Evolutionary conservation across 495 filamentous ascomycete genomes (phyloP).

Genomic region (Talaromyces stipitatus): DNA sequence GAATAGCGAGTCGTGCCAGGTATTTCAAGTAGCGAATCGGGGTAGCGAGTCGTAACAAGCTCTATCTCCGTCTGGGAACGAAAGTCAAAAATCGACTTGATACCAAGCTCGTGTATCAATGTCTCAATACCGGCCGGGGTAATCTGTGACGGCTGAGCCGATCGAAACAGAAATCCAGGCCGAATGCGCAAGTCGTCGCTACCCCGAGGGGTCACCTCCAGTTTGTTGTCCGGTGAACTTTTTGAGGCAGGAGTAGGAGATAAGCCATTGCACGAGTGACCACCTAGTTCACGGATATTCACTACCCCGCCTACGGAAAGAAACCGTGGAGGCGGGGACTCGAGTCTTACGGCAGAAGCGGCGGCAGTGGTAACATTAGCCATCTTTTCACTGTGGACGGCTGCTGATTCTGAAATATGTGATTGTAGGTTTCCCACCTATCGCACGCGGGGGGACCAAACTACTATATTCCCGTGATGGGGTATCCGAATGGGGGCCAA

Average conservation of each 20-base stretch:
- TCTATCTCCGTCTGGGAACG: slow-evolving; percentile 46
- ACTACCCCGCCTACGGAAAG: slow-evolving; percentile 39
- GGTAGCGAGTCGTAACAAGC: slow-evolving; percentile 12
- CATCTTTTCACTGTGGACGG: not conserved
- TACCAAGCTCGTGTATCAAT: slow-evolving; percentile 37
- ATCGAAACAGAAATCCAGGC: slow-evolving; percentile 46
- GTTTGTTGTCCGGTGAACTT: not conserved
- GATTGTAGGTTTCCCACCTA: not conserved
- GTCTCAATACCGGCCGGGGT: slow-evolving; percentile 36
- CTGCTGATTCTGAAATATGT: not conserved
- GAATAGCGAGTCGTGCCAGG: slow-evolving; percentile 36
- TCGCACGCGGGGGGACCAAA: not conserved
- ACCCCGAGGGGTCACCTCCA: not conserved
- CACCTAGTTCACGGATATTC: slow-evolving; percentile 56
- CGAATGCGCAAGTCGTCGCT: slow-evolving; percentile 31
- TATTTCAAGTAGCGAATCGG: slow-evolving; percentile 6
- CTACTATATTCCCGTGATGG: not conserved
- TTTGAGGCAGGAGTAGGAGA: slow-evolving; percentile 3
- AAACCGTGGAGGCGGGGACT: slow-evolving; percentile 25
- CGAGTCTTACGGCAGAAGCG: not conserved
- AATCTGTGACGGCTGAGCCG: slow-evolving; percentile 46
- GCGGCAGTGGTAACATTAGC: not conserved
- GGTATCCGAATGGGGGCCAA: not conserved
- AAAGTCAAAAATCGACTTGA: slow-evolving; percentile 52
- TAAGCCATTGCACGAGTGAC: slow-evolving; percentile 28